Conservation (phyloP, 345 rosid species). For the Citrus glauca region DNA sequence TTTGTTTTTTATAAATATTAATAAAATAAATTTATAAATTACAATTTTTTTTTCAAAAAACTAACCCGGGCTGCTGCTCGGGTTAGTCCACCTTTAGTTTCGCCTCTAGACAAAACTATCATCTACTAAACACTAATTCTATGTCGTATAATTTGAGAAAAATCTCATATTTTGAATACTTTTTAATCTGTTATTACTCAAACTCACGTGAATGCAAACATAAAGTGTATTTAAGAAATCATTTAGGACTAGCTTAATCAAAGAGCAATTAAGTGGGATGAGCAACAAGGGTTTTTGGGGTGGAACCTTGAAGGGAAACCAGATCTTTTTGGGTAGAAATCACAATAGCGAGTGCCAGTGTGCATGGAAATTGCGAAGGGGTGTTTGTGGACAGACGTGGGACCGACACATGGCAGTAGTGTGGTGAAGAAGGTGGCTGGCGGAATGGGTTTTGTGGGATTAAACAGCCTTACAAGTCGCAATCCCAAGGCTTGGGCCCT, state of each 20-base stretch:
- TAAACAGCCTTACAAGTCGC: constrained; percentile 30
- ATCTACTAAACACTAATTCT: no score
- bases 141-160: no score
- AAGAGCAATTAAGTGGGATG: background rate
- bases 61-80: no score
- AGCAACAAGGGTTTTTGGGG: background rate
- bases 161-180: no score
- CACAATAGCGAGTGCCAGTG: background rate
- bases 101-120: no score
- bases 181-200: no score
- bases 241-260: background rate
- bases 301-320: background rate
- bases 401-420: constrained; percentile 22
- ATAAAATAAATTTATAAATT: no score
- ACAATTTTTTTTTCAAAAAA: no score
- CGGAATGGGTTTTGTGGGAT: constrained; percentile 48
- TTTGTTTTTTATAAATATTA: no score
- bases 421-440: constrained; percentile 30
- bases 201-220: no score
- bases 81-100: no score
- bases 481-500: constrained; percentile 25
- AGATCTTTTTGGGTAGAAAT: no score
- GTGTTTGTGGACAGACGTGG: constrained; percentile 13
- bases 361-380: background rate
- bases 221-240: background rate